phyloP scores from a whole-genome alignment of 2,329 filamentous ascomycete genomes.

The Xylariomycetidae sp. region DNA sequence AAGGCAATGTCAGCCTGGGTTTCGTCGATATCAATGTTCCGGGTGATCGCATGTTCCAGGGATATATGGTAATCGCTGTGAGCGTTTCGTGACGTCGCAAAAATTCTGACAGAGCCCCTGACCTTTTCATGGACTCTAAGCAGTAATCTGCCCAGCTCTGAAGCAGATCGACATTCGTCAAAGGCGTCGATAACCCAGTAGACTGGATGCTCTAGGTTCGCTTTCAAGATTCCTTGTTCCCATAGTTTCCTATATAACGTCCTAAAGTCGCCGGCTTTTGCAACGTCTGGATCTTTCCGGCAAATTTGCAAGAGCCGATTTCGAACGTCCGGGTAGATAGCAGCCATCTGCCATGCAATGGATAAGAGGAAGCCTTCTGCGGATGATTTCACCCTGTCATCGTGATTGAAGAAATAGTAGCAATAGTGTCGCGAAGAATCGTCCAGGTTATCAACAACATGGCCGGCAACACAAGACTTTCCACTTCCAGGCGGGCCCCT shows the following conservation, averaged over 20 bases:
- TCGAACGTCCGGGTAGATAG: constrained; percentile 9
- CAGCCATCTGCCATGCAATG: constrained; percentile 31
- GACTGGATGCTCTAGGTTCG: constrained; percentile 6
- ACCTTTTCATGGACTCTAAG: too few relatives aligned
- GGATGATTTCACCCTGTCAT: constrained; percentile 20
- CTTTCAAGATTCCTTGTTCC: constrained; percentile 18
- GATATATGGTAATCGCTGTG: too few relatives aligned
- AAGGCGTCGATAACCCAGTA: constrained; percentile 31
- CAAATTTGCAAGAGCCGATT: constrained; percentile 15
- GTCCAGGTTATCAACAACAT: constrained; percentile 19
- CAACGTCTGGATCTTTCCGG: constrained; percentile 11
- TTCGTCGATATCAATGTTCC: constrained; percentile 9
- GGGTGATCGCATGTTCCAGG: constrained; percentile 12
- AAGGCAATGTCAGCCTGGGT: constrained; percentile 13
- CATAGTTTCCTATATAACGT: constrained; percentile 25
- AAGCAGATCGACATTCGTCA: constrained; percentile 26
- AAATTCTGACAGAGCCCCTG: too few relatives aligned
- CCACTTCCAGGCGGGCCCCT: constrained; percentile 26
- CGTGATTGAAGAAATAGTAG: constrained; percentile 32
- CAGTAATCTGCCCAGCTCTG: constrained; percentile 16
- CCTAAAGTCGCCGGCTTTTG: constrained; percentile 15
- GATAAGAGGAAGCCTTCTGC: constrained; percentile 22
- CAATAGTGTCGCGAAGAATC: constrained; percentile 12
- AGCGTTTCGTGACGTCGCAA: too few relatives aligned
- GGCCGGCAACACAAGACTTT: constrained; percentile 28